Base-by-base conservation (phyloP, 129 eudicot species). In the Artemisia argyi region DNA sequence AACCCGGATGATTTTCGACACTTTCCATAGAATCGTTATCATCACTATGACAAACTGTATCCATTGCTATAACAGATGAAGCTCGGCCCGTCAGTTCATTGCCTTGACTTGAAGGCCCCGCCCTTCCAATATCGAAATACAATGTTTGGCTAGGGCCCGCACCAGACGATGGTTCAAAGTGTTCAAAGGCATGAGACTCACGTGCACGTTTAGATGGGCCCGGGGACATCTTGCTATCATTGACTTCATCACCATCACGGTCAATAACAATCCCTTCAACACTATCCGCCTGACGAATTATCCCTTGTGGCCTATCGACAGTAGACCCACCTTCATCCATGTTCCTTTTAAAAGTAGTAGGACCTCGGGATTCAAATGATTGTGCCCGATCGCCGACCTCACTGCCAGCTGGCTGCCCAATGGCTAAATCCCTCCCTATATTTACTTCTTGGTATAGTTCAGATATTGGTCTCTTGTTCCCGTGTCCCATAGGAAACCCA, bases 251-350 rank as follows among this genome's bases (percentile, higher is more conserved):
- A 47, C 88, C 96, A 69, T 87, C 98, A 65, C 92, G 98, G 55
- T 93, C 96, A 44, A 93, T 87, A 52, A 93, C 90, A 80, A 90
- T 89, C 66, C 97, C 98, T 69, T 84, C 97, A n/a, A 89, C 72
- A 59, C 98, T 89, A 68, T 93, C 98, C 11, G 92, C 83, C 53
- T 81, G 96, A 61, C 76, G 88, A 51, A 82, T 62, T 76, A 68
- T 24, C 72, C 78, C 68, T 3, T 77, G 85, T 74, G 96, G 94
- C 73, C 89, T 81, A 76, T 89, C 98, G 51, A 89, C 98, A n/a
- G 98, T 87, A 70, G 96, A 89, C 76, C 96, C 96, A 76, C 96
- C 98, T 78, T 93, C 98, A 24, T 93, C 96, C 78, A 87, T 72
- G 61, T 86, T 78, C 66, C 92, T 66, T 71, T 87, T 93, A 61